These are phyloP conservation scores for Prunus armeniaca DNA, from an alignment of 306 rosid genomes.

Conservation along the genomic window DNA sequence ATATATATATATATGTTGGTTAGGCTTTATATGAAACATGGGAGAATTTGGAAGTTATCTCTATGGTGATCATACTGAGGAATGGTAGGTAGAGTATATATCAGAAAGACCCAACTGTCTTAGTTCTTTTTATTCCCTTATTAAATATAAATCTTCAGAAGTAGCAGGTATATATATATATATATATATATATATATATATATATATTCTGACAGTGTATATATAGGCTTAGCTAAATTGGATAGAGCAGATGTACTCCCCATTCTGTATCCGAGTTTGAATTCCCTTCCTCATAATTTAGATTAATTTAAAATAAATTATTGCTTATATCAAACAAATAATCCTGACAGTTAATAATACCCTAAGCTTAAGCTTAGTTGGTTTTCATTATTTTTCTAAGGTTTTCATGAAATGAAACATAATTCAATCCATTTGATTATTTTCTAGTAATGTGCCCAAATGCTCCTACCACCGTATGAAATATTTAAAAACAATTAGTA, in stretches of 20 bases:
- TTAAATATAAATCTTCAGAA: too few species aligned
- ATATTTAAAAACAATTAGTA: not conserved
- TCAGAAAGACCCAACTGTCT: not conserved
- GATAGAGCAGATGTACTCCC: fast-evolving
- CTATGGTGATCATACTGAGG: too few species aligned
- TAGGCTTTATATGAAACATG: not conserved
- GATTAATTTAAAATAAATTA: too few species aligned
- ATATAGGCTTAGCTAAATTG: too few species aligned
- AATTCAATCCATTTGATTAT: not conserved
- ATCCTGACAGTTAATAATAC: too few species aligned
- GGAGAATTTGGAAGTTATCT: too few species aligned
- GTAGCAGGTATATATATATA: not conserved
- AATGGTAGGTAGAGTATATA: not conserved
- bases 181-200: too few species aligned
- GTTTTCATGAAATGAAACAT: not conserved
- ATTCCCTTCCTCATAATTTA: fast-evolving
- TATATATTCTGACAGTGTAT: too few species aligned
- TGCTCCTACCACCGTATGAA: not conserved
- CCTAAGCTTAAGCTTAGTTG: too few species aligned
- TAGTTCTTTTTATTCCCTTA: not conserved
- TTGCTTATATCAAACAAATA: not conserved
- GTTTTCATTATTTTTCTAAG: not conserved
- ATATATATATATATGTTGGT: too few species aligned
- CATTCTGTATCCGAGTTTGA: fast-evolving
- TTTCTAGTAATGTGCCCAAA: not conserved